phyloP scores from a whole-genome alignment of 805 yeast genomes.

The Saccharomyces mikatae region DNA sequence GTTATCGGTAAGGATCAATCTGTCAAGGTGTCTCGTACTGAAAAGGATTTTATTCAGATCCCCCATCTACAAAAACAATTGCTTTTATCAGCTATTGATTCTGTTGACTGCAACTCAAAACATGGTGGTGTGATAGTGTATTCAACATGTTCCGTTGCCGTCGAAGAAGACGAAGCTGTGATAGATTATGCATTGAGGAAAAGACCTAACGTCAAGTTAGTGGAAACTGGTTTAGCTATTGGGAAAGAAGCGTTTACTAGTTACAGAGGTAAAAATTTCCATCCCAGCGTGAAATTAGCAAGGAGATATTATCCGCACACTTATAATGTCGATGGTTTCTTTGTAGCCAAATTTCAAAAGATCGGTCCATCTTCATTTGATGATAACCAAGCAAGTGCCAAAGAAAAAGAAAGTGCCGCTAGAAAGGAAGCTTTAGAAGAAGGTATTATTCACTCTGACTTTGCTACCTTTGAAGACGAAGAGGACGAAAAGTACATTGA shows the following conservation, averaged over 20 bases:
- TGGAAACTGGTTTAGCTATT: constrained; percentile 83
- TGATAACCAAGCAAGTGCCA: constrained; percentile 77
- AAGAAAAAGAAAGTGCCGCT: constrained; percentile 75
- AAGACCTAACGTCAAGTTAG: constrained; percentile 91
- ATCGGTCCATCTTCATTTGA: constrained; percentile 80
- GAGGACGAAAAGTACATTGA: constrained; percentile 69
- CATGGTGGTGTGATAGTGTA: constrained; percentile 93
- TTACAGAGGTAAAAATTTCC: constrained; percentile 86
- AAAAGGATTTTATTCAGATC: constrained; percentile 90
- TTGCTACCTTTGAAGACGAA: constrained; percentile 69
- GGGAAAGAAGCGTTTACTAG: constrained; percentile 95
- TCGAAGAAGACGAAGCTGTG: constrained; percentile 96
- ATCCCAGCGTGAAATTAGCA: constrained; percentile 66
- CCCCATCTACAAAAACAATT: constrained; percentile 96
- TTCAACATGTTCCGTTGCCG: constrained; percentile 97
- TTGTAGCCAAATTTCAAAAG: constrained; percentile 92
- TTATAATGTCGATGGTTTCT: constrained; percentile 97
- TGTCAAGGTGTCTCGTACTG: constrained; percentile 88
- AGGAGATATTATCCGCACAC: constrained; percentile 98
- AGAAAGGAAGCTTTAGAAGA: constrained; percentile 75
- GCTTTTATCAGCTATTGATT: constrained; percentile 88
- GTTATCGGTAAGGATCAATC: constrained; percentile 95
- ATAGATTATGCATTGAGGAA: constrained; percentile 96
- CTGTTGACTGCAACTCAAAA: constrained; percentile 85
- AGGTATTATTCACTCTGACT: constrained; percentile 77